Percentiles rank a stretch among this genome's conserved stretches.
These are phyloP conservation scores for Alnus rubra DNA, from an alignment of 306 rosid genomes.

Conservation along the genomic window DNA sequence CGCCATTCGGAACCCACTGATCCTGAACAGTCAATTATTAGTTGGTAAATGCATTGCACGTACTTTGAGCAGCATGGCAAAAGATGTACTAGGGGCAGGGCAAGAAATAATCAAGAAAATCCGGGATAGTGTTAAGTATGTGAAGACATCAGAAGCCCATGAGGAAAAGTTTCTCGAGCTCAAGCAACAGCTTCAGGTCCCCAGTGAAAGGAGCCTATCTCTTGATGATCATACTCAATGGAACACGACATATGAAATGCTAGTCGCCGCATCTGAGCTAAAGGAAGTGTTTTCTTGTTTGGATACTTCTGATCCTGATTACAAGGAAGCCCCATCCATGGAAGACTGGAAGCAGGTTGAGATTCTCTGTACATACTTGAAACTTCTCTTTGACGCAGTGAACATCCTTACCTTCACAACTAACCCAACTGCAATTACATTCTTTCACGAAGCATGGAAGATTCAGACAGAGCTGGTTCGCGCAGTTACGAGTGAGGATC, in stretches of 20 bases:
- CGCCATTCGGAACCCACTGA: slow-evolving; percentile 71
- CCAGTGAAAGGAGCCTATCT: slow-evolving; percentile 68
- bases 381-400: slow-evolving; percentile 73
- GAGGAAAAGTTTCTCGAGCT: slow-evolving; percentile 81
- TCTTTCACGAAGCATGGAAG: slow-evolving; percentile 93
- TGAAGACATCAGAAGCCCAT: slow-evolving; percentile 82
- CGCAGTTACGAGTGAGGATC: slow-evolving; percentile 59
- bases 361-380: slow-evolving; percentile 65
- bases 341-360: slow-evolving; percentile 89
- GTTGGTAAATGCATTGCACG: slow-evolving; percentile 82
- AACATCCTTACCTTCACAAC: slow-evolving; percentile 63
- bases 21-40: slow-evolving; percentile 77
- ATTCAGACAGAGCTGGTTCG: slow-evolving; percentile 74
- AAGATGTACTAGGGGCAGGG: slow-evolving; percentile 57
- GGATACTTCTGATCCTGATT: slow-evolving; percentile 86
- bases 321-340: slow-evolving; percentile 67
- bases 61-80: slow-evolving; percentile 67
- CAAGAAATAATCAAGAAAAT: slow-evolving; percentile 56
- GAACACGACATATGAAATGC: slow-evolving; percentile 93
- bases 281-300: slow-evolving; percentile 85
- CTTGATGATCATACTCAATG: slow-evolving; percentile 81
- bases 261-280: slow-evolving; percentile 74
- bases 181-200: slow-evolving; percentile 85
- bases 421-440: slow-evolving; percentile 64
- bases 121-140: slow-evolving; percentile 79